A percentile compares a stretch with the other conserved stretches of the same genome.
phyloP scores from a whole-genome alignment of 352 stramenopile genomes.

The Phytophthora hybrid region DNA sequence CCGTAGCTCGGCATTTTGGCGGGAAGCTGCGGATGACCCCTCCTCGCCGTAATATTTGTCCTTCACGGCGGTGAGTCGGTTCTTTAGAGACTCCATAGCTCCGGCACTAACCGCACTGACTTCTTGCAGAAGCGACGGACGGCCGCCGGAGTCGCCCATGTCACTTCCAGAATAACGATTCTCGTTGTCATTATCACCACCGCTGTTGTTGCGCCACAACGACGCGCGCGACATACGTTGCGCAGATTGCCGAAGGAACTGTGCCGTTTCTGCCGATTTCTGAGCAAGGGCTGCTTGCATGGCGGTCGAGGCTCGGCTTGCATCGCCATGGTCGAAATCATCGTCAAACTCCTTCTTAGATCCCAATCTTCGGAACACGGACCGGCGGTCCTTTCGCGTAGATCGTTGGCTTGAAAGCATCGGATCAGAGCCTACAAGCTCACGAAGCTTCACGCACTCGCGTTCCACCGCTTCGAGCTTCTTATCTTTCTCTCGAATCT shows the following conservation, averaged over 20 bases:
- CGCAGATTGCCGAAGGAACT: slow-evolving; percentile 82
- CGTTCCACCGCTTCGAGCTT: slow-evolving; percentile 77
- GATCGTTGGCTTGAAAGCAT: slow-evolving; percentile 47
- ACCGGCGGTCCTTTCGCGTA: slow-evolving; percentile 55
- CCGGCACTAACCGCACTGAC: slow-evolving; percentile 60
- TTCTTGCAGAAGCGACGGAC: slow-evolving; percentile 73
- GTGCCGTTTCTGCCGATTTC: slow-evolving; percentile 76
- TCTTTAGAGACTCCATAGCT: slow-evolving; percentile 82
- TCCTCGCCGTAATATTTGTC: slow-evolving; percentile 84
- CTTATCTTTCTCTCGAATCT: slow-evolving; percentile 88
- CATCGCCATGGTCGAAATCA: slow-evolving; percentile 52
- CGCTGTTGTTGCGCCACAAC: slow-evolving; percentile 59
- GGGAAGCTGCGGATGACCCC: slow-evolving; percentile 18
- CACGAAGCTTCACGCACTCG: slow-evolving; percentile 75
- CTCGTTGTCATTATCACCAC: slow-evolving; percentile 48
- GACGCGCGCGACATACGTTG: slow-evolving; percentile 69
- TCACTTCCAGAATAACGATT: slow-evolving; percentile 65
- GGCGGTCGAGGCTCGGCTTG: slow-evolving; percentile 54
- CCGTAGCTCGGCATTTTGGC: slow-evolving; percentile 20
- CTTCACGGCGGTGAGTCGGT: slow-evolving; percentile 75
- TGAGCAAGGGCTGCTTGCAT: slow-evolving; percentile 68
- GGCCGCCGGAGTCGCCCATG: slow-evolving; percentile 51
- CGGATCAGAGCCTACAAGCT: slow-evolving; percentile 51
- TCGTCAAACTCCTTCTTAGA: slow-evolving; percentile 78
- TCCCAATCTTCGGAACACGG: slow-evolving; percentile 72